These are phyloP conservation scores for Bryoerythrophyllum caledonicum DNA, from an alignment of 225 moss, liverwort and hornwort species.

Conservation along the genomic window DNA sequence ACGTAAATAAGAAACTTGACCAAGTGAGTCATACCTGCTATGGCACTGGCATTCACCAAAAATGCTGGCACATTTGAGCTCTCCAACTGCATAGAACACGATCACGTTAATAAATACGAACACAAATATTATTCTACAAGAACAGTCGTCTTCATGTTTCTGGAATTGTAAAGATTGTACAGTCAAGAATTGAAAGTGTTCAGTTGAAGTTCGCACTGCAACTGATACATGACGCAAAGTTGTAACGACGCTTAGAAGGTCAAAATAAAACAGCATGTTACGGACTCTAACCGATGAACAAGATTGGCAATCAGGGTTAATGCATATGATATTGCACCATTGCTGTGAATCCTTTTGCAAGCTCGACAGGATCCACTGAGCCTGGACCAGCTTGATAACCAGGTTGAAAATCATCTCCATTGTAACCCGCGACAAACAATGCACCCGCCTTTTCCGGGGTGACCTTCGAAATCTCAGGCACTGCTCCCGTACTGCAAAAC, in stretches of 20 bases:
- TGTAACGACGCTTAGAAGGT: background rate
- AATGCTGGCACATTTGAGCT: conserved; percentile 52
- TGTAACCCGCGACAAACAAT: conserved; percentile 63
- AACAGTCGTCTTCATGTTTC: background rate
- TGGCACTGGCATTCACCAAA: conserved; percentile 55
- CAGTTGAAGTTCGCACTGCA: background rate
- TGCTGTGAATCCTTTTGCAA: conserved; percentile 56
- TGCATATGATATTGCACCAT: conserved; percentile 35
- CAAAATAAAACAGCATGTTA: background rate
- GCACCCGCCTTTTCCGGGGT: conserved; percentile 62
- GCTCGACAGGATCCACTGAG: conserved; percentile 56
- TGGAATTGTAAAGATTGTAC: background rate
- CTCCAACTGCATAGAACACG: conserved; percentile 42
- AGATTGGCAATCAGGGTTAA: background rate
- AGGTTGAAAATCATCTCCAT: conserved; percentile 58
- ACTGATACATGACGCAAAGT: background rate
- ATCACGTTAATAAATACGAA: background rate
- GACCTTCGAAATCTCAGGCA: conserved; percentile 63
- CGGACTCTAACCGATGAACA: background rate
- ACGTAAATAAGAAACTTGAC: background rate
- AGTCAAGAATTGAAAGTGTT: background rate
- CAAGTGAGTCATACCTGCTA: conserved; percentile 35
- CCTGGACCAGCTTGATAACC: conserved; percentile 64
- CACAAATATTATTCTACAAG: background rate
- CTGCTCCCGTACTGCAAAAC: conserved; percentile 58